Percentiles rank a stretch among this genome's conserved stretches.
phyloP scores from a whole-genome alignment of 495 filamentous ascomycete species.

The Sphaerosporella brunnea region DNA sequence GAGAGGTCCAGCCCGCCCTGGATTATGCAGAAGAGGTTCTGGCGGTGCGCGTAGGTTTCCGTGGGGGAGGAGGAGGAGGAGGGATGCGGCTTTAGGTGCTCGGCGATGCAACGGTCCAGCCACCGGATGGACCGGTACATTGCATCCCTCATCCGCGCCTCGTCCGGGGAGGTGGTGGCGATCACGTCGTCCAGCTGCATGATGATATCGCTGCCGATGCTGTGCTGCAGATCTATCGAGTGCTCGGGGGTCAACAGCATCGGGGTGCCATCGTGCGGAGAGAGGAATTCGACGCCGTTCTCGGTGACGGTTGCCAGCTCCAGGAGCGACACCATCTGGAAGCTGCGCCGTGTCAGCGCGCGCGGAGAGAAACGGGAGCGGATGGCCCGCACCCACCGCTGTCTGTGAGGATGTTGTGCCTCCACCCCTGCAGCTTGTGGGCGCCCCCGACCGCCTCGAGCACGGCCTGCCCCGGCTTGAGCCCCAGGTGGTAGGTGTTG shows the following conservation, averaged over 20 bases:
- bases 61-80: conserved; percentile 16
- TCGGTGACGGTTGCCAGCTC: conserved; percentile 87
- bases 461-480: conserved; percentile 81
- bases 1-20: conserved; percentile 90
- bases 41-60: conserved; percentile 31
- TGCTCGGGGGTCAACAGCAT: conserved; percentile 97
- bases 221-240: conserved; percentile 89
- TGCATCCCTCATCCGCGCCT: conserved; percentile 70
- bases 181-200: conserved; percentile 99
- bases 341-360: conserved; percentile 36
- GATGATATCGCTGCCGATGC: conserved; percentile 94
- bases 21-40: conserved; percentile 98
- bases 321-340: conserved; percentile 97
- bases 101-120: conserved; percentile 89
- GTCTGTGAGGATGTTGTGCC: conserved; percentile 87
- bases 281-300: conserved; percentile 85
- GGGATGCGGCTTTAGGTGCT: conserved; percentile 56
- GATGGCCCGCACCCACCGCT: conserved; percentile 71
- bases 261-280: conserved; percentile 83
- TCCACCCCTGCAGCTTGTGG: conserved; percentile 87
- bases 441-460: conserved; percentile 77
- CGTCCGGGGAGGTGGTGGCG: conserved; percentile 81
- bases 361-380: background rate
- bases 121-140: conserved; percentile 96
- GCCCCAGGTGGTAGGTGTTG: conserved; percentile 90